Evolutionary conservation across 176 grass and related monocot species (phyloP).

Genomic region (Phoenix dactylifera): DNA sequence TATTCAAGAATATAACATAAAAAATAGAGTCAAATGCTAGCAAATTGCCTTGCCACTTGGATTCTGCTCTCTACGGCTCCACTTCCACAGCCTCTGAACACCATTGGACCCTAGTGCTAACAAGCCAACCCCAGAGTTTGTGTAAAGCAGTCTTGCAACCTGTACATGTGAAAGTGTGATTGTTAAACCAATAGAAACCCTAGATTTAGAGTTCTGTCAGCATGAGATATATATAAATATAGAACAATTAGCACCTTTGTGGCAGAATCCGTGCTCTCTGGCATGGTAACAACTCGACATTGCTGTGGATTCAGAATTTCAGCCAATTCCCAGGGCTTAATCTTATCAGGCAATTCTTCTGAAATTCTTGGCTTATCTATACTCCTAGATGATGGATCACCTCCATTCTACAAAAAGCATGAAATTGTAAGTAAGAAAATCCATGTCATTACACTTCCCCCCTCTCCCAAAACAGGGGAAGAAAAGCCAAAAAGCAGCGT

Average conservation of each 20-base stretch:
- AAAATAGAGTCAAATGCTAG: constrained; percentile 13
- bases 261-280: constrained; percentile 66
- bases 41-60: constrained; percentile 62
- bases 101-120: constrained; percentile 88
- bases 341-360: constrained; percentile 74
- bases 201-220: background rate
- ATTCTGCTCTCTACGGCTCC: constrained; percentile 73
- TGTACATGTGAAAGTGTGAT: constrained; percentile 29
- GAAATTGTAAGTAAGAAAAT: background rate
- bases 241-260: constrained; percentile 41
- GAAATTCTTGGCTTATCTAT: constrained; percentile 70
- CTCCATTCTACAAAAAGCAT: constrained; percentile 51
- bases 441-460: too few species aligned
- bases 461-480: too few species aligned
- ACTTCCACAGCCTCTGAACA: constrained; percentile 91
- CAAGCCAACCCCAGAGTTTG: constrained; percentile 81
- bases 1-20: background rate
- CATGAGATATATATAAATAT: constrained; percentile 19
- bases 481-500: too few species aligned
- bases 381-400: constrained; percentile 62
- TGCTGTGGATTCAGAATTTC: constrained; percentile 81
- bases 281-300: constrained; percentile 71
- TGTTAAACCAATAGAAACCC: background rate
- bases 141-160: constrained; percentile 86
- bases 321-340: constrained; percentile 54